Evolutionary conservation across 1,139 yeast species (phyloP).

Genomic region (Yamadazyma dendronema): DNA sequence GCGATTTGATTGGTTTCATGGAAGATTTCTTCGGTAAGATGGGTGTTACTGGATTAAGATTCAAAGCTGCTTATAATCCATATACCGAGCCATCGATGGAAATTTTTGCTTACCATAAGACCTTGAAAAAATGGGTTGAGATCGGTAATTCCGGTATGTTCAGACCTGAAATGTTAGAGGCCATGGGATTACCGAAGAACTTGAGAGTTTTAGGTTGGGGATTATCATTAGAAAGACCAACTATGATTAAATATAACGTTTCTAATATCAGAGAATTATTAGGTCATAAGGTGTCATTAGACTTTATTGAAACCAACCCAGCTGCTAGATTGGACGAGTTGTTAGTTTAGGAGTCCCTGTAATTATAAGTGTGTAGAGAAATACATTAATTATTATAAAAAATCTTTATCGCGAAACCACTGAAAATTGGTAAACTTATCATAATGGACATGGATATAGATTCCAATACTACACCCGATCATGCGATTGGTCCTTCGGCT

Average conservation of each 20-base stretch:
- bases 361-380: constrained; percentile 2
- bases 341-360: constrained; percentile 24
- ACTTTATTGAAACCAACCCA: constrained; percentile 92
- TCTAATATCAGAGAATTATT: constrained; percentile 91
- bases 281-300: constrained; percentile 92
- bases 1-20: constrained; percentile 98
- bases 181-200: constrained; percentile 96
- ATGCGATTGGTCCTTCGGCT: too few relatives aligned
- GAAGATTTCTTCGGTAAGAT: constrained; percentile 93
- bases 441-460: too few relatives aligned
- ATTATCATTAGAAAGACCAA: constrained; percentile 94
- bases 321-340: constrained; percentile 90
- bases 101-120: constrained; percentile 95
- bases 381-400: background rate
- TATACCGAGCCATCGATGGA: constrained; percentile 99
- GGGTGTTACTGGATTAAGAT: constrained; percentile 94
- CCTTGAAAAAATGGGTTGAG: constrained; percentile 96
- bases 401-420: too few relatives aligned
- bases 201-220: constrained; percentile 98
- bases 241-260: constrained; percentile 97
- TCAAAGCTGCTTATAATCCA: constrained; percentile 98
- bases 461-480: too few relatives aligned
- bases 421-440: too few relatives aligned
- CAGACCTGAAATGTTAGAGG: constrained; percentile 98
- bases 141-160: constrained; percentile 99